phyloP scores from a whole-genome alignment of 495 filamentous ascomycete species.

The Staphylotrichum longicolle region DNA sequence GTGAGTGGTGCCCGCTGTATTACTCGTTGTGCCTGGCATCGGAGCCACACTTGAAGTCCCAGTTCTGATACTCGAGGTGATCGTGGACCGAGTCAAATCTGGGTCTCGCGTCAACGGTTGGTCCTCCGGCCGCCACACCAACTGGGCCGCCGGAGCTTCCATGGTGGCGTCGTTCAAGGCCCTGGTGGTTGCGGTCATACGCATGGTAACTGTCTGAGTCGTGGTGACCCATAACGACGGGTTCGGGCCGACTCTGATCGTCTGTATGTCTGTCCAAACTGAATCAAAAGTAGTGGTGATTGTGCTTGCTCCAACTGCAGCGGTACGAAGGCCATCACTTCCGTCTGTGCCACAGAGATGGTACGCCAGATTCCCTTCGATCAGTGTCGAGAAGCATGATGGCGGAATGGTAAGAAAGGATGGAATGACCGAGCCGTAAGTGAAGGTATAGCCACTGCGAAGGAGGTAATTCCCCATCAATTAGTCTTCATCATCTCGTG shows the following conservation, averaged over 20 bases:
- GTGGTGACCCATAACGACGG: neutral
- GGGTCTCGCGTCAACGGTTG: too few species aligned
- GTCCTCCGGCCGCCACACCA: slow-evolving; percentile 4
- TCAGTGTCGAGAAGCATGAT: neutral
- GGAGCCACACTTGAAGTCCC: neutral
- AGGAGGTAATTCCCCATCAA: neutral
- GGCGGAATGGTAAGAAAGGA: too few species aligned
- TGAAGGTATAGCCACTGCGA: neutral
- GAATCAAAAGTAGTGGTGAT: neutral
- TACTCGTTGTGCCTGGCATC: too few species aligned
- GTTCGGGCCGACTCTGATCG: too few species aligned
- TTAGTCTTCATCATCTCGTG: too few species aligned
- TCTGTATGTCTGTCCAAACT: too few species aligned
- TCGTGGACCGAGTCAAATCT: neutral
- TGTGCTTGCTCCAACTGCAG: neutral
- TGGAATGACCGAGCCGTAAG: neutral
- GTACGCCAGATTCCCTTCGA: neutral
- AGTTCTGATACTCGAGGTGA: too few species aligned
- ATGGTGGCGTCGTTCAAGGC: neutral
- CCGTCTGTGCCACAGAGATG: neutral
- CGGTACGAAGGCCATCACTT: neutral
- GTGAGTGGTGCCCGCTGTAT: neutral
- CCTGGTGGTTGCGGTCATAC: neutral
- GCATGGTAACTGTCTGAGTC: neutral
- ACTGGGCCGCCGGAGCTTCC: neutral